Percentiles rank a stretch among this genome's conserved stretches.
These are phyloP conservation scores for Penicillium dipodomyicola DNA, from an alignment of 495 filamentous ascomycete species.

Conservation along the genomic window DNA sequence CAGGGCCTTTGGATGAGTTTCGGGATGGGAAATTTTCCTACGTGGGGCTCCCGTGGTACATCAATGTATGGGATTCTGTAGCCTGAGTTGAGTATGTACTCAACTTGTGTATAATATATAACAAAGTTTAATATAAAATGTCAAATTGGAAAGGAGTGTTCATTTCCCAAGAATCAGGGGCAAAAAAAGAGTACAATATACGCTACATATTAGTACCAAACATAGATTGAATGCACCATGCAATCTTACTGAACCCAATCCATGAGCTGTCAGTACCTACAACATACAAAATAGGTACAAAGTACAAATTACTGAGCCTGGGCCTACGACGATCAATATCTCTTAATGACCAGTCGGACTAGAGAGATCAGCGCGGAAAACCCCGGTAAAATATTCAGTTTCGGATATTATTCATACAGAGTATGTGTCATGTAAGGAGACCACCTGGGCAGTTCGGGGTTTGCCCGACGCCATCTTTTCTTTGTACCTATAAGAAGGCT, in stretches of 20 bases:
- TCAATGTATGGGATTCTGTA: too few species aligned
- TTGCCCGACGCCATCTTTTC: neutral
- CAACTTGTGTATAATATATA: too few species aligned
- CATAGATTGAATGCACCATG: neutral
- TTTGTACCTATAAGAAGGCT: too few species aligned
- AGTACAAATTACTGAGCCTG: neutral
- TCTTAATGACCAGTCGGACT: neutral
- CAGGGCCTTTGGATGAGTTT: neutral
- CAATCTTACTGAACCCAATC: neutral
- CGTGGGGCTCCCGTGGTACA: neutral
- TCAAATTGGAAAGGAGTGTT: too few species aligned
- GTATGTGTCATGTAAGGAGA: conserved; percentile 1
- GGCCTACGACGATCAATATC: neutral
- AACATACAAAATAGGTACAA: neutral
- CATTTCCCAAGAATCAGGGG: too few species aligned
- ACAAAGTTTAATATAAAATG: too few species aligned
- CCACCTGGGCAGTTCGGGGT: neutral
- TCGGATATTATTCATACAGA: neutral
- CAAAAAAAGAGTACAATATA: too few species aligned
- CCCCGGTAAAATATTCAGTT: neutral
- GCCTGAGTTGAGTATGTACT: too few species aligned
- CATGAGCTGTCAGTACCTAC: neutral
- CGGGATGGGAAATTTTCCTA: neutral
- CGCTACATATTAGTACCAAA: neutral
- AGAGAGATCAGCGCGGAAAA: neutral